These are phyloP conservation scores for Neurospora sp. DNA, from an alignment of 2,329 filamentous ascomycete species.

Conservation along the genomic window DNA sequence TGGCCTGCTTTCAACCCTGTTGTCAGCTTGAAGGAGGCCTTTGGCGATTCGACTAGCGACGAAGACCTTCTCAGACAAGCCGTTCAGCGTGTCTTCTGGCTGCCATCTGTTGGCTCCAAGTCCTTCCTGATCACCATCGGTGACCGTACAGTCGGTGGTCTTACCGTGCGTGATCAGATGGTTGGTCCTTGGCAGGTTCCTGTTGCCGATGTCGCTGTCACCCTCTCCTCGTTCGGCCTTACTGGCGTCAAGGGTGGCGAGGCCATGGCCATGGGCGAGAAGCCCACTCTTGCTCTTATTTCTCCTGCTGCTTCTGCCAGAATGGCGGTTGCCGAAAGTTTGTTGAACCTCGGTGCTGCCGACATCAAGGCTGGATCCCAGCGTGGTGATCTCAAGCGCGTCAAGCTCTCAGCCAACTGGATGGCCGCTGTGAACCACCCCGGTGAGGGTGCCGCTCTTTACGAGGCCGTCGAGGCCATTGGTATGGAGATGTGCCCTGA, in stretches of 20 bases:
- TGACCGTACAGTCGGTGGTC: conserved; percentile 81
- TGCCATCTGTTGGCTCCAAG: conserved; percentile 92
- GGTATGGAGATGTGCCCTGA: conserved; percentile 86
- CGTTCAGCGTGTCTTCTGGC: conserved; percentile 66
- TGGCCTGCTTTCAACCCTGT: conserved; percentile 63
- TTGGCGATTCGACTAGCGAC: conserved; percentile 43
- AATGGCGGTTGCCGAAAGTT: conserved; percentile 90
- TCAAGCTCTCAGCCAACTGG: conserved; percentile 94
- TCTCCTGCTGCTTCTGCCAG: conserved; percentile 81
- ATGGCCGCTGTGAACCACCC: conserved; percentile 95
- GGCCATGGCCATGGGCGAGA: conserved; percentile 97
- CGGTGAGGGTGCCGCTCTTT: conserved; percentile 84
- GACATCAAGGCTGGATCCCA: conserved; percentile 34
- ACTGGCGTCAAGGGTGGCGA: conserved; percentile 64
- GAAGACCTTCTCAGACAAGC: conserved; percentile 51
- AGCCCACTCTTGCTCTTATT: conserved; percentile 79
- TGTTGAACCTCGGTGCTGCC: conserved; percentile 85
- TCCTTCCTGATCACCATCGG: conserved; percentile 96
- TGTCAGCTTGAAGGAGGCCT: conserved; percentile 54
- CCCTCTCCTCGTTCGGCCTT: conserved; percentile 65
- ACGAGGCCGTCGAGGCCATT: conserved; percentile 87
- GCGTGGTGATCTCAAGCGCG: conserved; percentile 61
- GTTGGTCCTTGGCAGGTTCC: conserved; percentile 94
- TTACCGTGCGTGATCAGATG: conserved; percentile 87
- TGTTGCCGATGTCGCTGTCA: conserved; percentile 89